Evolutionary conservation across 2,329 filamentous ascomycete genomes (phyloP).

Genomic region (Endoconidiophora polonica): DNA sequence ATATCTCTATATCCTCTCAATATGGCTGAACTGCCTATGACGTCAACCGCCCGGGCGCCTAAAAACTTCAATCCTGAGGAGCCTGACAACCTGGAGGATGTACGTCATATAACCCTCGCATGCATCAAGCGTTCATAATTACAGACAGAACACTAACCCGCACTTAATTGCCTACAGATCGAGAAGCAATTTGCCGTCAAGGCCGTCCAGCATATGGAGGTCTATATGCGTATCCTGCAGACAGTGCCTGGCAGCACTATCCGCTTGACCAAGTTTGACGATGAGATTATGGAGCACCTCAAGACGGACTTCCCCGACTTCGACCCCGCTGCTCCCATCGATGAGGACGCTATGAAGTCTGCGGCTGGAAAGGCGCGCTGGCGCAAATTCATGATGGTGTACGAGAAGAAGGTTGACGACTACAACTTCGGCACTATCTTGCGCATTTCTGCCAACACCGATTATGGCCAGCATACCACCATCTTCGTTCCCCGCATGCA

Average conservation of each 20-base stretch:
- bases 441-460: slow-evolving; percentile 56
- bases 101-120: slow-evolving; percentile 21
- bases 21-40: slow-evolving; percentile 10
- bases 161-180: slow-evolving; percentile 40
- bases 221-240: slow-evolving; percentile 93
- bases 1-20: not conserved
- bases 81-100: slow-evolving; percentile 38
- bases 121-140: not conserved
- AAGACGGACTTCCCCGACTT: slow-evolving; percentile 82
- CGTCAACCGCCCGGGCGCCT: slow-evolving; percentile 6
- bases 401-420: slow-evolving; percentile 90
- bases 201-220: slow-evolving; percentile 89
- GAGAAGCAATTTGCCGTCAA: slow-evolving; percentile 99
- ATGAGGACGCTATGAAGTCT: slow-evolving; percentile 97
- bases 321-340: slow-evolving; percentile 60
- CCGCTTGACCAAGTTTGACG: slow-evolving; percentile 82
- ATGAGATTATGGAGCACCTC: slow-evolving; percentile 87
- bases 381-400: slow-evolving; percentile 85
- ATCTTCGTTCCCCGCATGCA: slow-evolving; percentile 58
- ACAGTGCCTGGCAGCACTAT: slow-evolving; percentile 76
- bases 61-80: slow-evolving; percentile 37
- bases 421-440: slow-evolving; percentile 97
- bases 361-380: slow-evolving; percentile 85
- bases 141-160: not conserved
- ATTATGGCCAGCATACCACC: slow-evolving; percentile 77